Conservation (phyloP, 805 yeast genomes). For the Wickerhamomyces alni region DNA sequence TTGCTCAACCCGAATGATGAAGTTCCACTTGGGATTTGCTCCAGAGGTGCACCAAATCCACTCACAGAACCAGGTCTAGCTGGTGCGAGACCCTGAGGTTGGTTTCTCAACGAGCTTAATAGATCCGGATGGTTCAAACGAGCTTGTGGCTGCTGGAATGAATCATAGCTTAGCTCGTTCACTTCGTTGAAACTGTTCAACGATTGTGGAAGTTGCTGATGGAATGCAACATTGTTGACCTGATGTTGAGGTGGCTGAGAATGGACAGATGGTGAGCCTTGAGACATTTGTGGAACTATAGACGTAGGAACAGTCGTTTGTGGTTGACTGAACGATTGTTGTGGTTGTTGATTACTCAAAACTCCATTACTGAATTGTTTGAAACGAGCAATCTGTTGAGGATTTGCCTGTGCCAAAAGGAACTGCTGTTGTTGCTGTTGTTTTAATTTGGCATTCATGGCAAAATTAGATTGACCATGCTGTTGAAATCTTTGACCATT, state of each 20-base stretch:
- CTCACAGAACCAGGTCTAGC: conserved; percentile 11
- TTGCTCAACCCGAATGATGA: conserved; percentile 13
- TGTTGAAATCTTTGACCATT: conserved; percentile 3
- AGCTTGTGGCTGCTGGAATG: conserved; percentile 10
- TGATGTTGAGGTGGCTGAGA: conserved; percentile 6
- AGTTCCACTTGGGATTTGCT: conserved; percentile 8
- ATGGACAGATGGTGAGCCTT: background rate
- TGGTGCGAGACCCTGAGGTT: background rate
- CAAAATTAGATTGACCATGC: conserved; percentile 9
- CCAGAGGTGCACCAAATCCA: conserved; percentile 13
- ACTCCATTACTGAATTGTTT: conserved; percentile 6
- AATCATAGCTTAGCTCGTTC: conserved; percentile 7
- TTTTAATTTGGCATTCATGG: conserved; percentile 19
- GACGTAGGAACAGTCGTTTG: background rate
- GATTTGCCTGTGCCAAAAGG: conserved; percentile 10
- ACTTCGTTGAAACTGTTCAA: background rate
- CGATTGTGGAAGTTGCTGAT: conserved; percentile 4
- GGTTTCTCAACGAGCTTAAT: conserved; percentile 10
- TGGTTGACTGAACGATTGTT: background rate
- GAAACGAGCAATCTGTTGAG: conserved; percentile 15
- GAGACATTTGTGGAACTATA: background rate
- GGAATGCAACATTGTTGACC: background rate
- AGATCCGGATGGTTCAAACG: conserved; percentile 10
- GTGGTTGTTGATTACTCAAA: background rate
- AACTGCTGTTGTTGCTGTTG: conserved; percentile 22